Evolutionary conservation across 129 eudicot genomes (phyloP), one percentile per base, ranked within the genome.

Genomic region (Artemisia annua): DNA sequence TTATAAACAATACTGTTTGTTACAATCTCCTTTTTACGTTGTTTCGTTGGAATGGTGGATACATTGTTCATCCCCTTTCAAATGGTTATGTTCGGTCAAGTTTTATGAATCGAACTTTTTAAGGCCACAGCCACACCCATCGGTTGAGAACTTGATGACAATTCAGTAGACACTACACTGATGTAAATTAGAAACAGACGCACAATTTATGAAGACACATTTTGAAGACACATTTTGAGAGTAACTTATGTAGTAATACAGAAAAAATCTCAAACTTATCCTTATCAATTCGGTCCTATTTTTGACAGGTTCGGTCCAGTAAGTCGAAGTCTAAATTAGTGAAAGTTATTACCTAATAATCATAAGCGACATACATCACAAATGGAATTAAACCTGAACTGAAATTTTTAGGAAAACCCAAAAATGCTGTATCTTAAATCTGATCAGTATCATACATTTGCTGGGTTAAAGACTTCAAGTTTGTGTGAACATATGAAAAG

Each of bases 1-100:
- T 48, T n/a, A 12, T 26, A 48, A 63, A 64, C 10, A 26, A 44
- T 32, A 22, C 11, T 18, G 17, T 60, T 73, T 70, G 19, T 66
- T 44, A 66, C 28, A 39, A 19, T 57, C 66, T 32, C 18, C 67
- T 57, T 39, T 72, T 48, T 15, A 18, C 46, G 22, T 48, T 48
- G 16, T 20, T n/a, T 59, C 11, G 11, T 72, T 44, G 44, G 48
- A 71, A 66, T 55, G 75, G 22, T 57, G 56, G 57, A 72, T 58
- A n/a, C 18, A 43, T 57, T 58, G 76, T 72, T 57, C 14, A 24
- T 57, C 44, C 19, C 19, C 3, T 72, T 60, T 30, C 61, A 48
- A 62, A 28, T 60, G 20, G 69, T 49, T 69, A n/a, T n/a, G n/a
- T n/a, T n/a, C n/a, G n/a, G n/a, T n/a, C n/a, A n/a, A 6, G 6